Evolutionary conservation across 179 eudicot genomes (phyloP).

Genomic region (Corrigiola litoralis): DNA sequence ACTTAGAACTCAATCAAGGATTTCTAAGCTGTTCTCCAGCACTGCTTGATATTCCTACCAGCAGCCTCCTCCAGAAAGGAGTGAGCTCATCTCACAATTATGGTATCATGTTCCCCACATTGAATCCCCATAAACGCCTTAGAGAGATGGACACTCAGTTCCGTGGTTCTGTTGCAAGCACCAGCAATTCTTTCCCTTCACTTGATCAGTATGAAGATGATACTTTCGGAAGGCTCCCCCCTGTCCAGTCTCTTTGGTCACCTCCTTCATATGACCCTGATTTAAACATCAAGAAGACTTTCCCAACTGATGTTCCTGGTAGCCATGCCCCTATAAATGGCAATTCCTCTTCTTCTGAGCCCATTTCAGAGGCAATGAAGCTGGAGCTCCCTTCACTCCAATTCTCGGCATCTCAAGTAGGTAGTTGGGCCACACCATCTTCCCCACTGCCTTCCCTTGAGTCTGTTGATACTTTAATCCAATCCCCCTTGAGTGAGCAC

Average conservation of each 20-base stretch:
- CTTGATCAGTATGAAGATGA: conserved; percentile 37
- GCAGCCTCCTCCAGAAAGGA: conserved; percentile 32
- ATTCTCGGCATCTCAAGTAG: conserved; percentile 50
- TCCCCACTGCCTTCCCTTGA: conserved; percentile 61
- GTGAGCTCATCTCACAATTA: conserved; percentile 23
- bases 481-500: conserved; percentile 53
- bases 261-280: conserved; percentile 37
- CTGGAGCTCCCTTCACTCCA: conserved; percentile 97
- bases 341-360: conserved; percentile 70
- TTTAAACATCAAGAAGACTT: conserved; percentile 26
- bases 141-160: conserved; percentile 37
- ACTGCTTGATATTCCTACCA: conserved; percentile 33
- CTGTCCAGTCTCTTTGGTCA: conserved; percentile 34
- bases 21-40: conserved; percentile 24
- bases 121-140: conserved; percentile 52
- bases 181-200: conserved; percentile 24
- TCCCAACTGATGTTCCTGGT: conserved; percentile 38
- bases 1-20: conserved; percentile 34
- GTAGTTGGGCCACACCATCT: conserved; percentile 44
- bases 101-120: conserved; percentile 25
- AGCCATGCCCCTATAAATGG: conserved; percentile 81
- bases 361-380: conserved; percentile 63
- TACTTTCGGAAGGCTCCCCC: conserved; percentile 18
- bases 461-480: conserved; percentile 52
- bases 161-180: conserved; percentile 23